Evolutionary conservation across 805 yeast genomes (phyloP).

Genomic region (Teunomyces aglyptinius): DNA sequence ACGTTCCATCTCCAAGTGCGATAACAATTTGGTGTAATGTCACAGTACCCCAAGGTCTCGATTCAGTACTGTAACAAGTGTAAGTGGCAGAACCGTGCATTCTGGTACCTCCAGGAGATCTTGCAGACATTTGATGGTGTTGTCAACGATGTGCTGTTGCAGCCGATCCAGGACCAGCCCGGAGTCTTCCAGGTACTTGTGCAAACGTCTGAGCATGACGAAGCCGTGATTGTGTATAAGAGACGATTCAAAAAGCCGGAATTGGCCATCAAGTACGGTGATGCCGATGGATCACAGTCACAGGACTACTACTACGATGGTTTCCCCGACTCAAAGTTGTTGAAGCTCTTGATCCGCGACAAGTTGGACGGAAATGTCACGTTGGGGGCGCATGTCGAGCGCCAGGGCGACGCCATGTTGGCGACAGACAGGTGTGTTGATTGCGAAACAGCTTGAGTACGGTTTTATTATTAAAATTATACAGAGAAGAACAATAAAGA

Average conservation of each 20-base stretch:
- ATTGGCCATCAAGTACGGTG: conserved; percentile 16
- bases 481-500: conserved; percentile 3
- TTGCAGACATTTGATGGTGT: conserved; percentile 78
- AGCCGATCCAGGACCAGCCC: conserved; percentile 22
- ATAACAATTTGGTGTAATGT: not conserved
- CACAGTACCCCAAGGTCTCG: conserved; percentile 54
- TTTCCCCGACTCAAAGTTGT: conserved; percentile 80
- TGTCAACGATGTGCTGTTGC: conserved; percentile 28
- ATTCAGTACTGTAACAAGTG: conserved; percentile 80
- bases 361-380: conserved; percentile 31
- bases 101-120: conserved; percentile 85
- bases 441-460: not conserved
- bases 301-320: conserved; percentile 53
- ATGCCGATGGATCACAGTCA: conserved; percentile 18
- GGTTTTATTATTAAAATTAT: conserved; percentile 1
- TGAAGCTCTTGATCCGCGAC: conserved; percentile 67
- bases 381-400: conserved; percentile 2
- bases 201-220: not conserved
- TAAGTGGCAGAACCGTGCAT: conserved; percentile 85
- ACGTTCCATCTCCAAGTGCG: not conserved
- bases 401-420: conserved; percentile 2
- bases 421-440: not conserved
- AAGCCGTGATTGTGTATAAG: conserved; percentile 45
- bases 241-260: conserved; percentile 47
- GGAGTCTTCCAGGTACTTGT: conserved; percentile 17